Evolutionary conservation across 257 asterid genomes (phyloP), one percentile per base, ranked within the genome.

Genomic region (Cynanchum wilfordii): DNA sequence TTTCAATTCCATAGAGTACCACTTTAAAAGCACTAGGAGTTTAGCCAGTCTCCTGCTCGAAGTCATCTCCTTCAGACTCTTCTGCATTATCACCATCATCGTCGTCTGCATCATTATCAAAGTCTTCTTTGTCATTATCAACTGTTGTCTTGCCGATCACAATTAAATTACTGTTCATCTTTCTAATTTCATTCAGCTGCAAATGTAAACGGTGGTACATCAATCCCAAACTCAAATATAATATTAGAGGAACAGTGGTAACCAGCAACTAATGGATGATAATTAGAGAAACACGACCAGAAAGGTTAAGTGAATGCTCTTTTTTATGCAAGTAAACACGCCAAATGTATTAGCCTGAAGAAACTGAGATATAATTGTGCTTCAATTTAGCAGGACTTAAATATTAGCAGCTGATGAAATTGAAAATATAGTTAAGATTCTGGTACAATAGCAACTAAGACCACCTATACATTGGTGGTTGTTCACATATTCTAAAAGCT

Each of bases 31-130:
- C 27, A 16, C 0, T 60, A 36, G 49, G 44, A 38, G 29, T 42
- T 89, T 87, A 93, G 72, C 95, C 88, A 22, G 98, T 90, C 79
- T 90, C 98, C 82, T 95, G 99, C 77, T 95, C 98, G 70, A 95
- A 95, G 38, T 95, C 99, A 73, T 95, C 99, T 55, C 93, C 95
- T 66, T 92, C 98, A 0, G 96, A 90, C 80, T 92, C 99, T 60
- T 95, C 98, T 12, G 83, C 98, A 57, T 91, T 88, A 80, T 95
- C 97, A 56, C 86, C 95, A 75, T 87, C 99, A 52, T 92, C 99
- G 52, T 92, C 99, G 63, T 92, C 99, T 0, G 82, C 97, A 66
- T 94, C 97, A 73, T 94, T 90, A 86, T 91, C 98, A 2, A 82
- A 80, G 24, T 91, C 97, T 80, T 90, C 98, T 78, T 90, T 91